A percentile compares a stretch with the other conserved stretches of the same genome.
These are phyloP conservation scores for Yamadazyma laniorum DNA, from an alignment of 805 yeast species.

Conservation along the genomic window DNA sequence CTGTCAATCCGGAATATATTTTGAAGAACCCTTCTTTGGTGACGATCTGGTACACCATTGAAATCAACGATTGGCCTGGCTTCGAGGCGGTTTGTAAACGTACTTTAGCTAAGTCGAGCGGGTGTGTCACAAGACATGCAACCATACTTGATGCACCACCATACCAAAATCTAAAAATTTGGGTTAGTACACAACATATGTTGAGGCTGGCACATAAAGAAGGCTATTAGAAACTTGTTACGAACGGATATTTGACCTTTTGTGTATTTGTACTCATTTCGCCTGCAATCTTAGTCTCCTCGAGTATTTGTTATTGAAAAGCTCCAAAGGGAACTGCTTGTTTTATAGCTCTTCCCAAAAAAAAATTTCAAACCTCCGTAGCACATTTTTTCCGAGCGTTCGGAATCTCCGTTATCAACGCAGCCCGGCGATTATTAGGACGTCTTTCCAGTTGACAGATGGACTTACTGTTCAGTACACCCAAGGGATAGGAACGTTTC, in stretches of 20 bases:
- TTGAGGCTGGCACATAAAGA: too few species aligned
- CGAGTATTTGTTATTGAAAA: too few species aligned
- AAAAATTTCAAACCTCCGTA: conserved; percentile 1
- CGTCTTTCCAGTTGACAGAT: too few species aligned
- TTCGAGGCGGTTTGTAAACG: conserved; percentile 74
- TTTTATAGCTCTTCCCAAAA: neutral
- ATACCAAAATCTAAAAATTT: conserved; percentile 49
- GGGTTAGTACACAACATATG: conserved; percentile 1
- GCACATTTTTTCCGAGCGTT: conserved; percentile 5
- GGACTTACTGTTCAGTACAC: too few species aligned
- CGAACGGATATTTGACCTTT: conserved; percentile 16
- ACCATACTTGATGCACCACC: conserved; percentile 70
- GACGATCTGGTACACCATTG: conserved; percentile 60
- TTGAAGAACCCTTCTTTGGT: conserved; percentile 65
- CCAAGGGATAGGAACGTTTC: too few species aligned
- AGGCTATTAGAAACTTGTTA: neutral
- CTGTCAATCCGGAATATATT: conserved; percentile 79
- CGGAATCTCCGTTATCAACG: conserved; percentile 4
- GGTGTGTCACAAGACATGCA: conserved; percentile 72
- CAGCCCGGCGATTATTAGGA: too few species aligned
- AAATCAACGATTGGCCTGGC: conserved; percentile 61
- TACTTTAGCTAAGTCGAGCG: conserved; percentile 83
- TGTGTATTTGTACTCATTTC: conserved; percentile 3
- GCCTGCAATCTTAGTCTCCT: too few species aligned
- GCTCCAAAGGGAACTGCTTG: too few species aligned